Percentiles rank a stretch among this genome's conserved stretches.
Evolutionary conservation across 306 rosid genomes (phyloP).

Genomic region (Nissolia schottii): DNA sequence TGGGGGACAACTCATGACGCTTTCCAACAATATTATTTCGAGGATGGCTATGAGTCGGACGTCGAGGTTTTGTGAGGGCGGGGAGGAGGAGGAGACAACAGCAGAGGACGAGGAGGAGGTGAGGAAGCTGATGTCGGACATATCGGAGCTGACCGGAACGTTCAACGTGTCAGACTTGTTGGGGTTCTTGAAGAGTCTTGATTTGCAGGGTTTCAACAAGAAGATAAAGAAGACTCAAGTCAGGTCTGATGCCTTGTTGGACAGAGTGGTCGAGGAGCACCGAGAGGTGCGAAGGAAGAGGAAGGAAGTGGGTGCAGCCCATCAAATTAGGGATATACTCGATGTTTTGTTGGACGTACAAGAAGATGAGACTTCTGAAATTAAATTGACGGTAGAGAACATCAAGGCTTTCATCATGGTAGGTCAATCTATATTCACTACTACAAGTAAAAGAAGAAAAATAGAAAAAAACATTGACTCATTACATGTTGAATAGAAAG

Average conservation of each 20-base stretch:
- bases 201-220: constrained; percentile 44
- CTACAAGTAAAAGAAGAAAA: too few species aligned
- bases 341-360: constrained; percentile 29
- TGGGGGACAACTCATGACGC: constrained; percentile 37
- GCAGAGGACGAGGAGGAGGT: too few species aligned
- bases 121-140: constrained; percentile 33
- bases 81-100: constrained; percentile 33
- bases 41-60: constrained; percentile 42
- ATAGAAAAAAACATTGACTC: too few species aligned
- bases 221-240: constrained; percentile 21
- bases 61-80: constrained; percentile 30
- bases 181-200: constrained; percentile 48
- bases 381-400: constrained; percentile 41
- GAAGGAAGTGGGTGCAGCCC: not conserved
- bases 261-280: constrained; percentile 42
- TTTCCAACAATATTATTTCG: constrained; percentile 34
- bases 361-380: constrained; percentile 42
- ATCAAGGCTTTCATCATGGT: constrained; percentile 62
- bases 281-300: constrained; percentile 23
- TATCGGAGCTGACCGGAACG: constrained; percentile 32
- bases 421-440: not conserved
- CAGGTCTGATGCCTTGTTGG: constrained; percentile 41
- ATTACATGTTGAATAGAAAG: too few species aligned
- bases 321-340: constrained; percentile 37
- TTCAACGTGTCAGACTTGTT: constrained; percentile 49